Evolutionary conservation across 345 rosid genomes (phyloP).

Genomic region (Aethionema arabicum): DNA sequence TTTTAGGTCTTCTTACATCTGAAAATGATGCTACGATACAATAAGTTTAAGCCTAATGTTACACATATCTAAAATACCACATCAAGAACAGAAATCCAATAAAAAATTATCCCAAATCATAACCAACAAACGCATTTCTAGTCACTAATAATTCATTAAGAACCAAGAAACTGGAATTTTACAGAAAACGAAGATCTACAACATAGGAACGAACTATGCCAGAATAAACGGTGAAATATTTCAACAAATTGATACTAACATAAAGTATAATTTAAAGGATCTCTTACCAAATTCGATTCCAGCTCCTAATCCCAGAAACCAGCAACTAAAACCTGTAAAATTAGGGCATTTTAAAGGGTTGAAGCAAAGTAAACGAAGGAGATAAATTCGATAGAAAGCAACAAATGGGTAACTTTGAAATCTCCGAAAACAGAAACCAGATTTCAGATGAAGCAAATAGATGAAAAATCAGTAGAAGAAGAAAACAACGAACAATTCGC

Average conservation of each 20-base stretch:
- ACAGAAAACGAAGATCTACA: background rate
- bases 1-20: background rate
- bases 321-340: conserved; percentile 23
- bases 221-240: conserved; percentile 8
- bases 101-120: background rate
- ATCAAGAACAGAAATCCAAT: conserved; percentile 5
- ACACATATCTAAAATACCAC: conserved; percentile 28
- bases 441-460: conserved; percentile 1
- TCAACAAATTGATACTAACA: conserved; percentile 28
- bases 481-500: conserved; percentile 32
- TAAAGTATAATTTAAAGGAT: conserved; percentile 28
- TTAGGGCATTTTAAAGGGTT: conserved; percentile 18
- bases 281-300: background rate
- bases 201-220: conserved; percentile 27
- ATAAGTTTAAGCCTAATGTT: conserved; percentile 12
- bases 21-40: background rate
- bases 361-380: background rate
- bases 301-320: conserved; percentile 36
- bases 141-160: background rate
- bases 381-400: conserved; percentile 26
- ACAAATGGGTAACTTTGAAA: conserved; percentile 31
- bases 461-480: conserved; percentile 18
- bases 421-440: conserved; percentile 25
- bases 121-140: conserved; percentile 16
- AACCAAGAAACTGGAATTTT: background rate